phyloP scores from a whole-genome alignment of 2,329 filamentous ascomycete species.

The Dendryphion nanum region DNA sequence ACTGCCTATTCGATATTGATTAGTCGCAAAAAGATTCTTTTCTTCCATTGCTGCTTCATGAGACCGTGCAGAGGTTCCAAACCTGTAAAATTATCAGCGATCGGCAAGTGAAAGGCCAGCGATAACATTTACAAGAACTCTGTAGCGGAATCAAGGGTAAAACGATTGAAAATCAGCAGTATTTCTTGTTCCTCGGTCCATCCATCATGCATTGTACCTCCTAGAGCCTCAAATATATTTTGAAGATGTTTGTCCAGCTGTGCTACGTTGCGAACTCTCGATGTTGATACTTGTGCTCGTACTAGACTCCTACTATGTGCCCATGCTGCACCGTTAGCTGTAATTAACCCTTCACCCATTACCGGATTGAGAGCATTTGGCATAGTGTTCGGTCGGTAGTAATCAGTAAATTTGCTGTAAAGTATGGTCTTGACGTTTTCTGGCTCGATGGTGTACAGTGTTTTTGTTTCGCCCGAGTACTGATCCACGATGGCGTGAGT shows the following conservation, averaged over 20 bases:
- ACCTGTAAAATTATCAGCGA: no score
- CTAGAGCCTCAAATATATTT: constrained; percentile 1
- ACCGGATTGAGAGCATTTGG: constrained; percentile 4
- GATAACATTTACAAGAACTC: no score
- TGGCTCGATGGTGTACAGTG: constrained; percentile 3
- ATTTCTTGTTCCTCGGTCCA: constrained; percentile 3
- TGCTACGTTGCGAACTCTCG: not conserved
- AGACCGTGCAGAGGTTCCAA: constrained; percentile 3
- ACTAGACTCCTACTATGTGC: constrained; percentile 3
- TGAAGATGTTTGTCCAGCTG: not conserved
- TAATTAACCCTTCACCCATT: constrained; percentile 4
- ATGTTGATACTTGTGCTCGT: constrained; percentile 3
- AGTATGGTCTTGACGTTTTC: constrained; percentile 3
- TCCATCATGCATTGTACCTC: not conserved
- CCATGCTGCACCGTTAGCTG: constrained; percentile 2
- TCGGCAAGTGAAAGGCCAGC: no score
- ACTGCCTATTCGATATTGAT: not conserved
- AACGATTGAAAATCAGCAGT: constrained; percentile 2
- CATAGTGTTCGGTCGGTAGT: constrained; percentile 2
- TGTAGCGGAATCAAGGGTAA: constrained; percentile 4
- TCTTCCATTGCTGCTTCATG: constrained; percentile 3
- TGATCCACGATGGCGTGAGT: constrained; percentile 1
- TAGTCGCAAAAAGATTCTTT: not conserved
- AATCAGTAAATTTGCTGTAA: constrained; percentile 2
- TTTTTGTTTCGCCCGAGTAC: constrained; percentile 1